phyloP scores from a whole-genome alignment of 2,329 filamentous ascomycete species.

The Arthrobotrys iridis region DNA sequence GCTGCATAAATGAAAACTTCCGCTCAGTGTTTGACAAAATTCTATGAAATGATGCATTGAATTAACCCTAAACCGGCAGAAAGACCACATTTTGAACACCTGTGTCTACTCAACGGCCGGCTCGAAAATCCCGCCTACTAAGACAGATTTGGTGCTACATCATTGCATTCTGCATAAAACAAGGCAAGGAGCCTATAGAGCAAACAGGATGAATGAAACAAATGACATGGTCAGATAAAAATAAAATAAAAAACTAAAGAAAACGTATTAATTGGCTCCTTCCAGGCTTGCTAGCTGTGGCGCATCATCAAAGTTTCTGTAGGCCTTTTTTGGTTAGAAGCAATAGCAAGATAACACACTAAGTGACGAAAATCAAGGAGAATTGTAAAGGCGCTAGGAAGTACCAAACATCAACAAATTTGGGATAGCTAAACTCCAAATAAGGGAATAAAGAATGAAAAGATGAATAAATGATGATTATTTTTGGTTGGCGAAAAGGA shows the following conservation, averaged over 20 bases:
- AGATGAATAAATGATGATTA: not conserved
- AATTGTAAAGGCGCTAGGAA: conserved; percentile 19
- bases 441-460: conserved; percentile 7
- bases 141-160: conserved; percentile 34
- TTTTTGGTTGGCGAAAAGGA: not conserved
- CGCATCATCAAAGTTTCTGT: conserved; percentile 16
- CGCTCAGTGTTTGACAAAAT: conserved; percentile 9
- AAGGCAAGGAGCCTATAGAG: conserved; percentile 8
- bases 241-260: not conserved
- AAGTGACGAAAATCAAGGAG: conserved; percentile 28
- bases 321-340: conserved; percentile 9
- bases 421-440: conserved; percentile 9
- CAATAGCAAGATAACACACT: conserved; percentile 17
- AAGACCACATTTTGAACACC: conserved; percentile 9
- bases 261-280: not conserved
- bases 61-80: conserved; percentile 19
- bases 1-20: conserved; percentile 15
- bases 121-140: not conserved
- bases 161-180: conserved; percentile 46
- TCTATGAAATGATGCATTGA: conserved; percentile 1
- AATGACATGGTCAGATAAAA: not conserved
- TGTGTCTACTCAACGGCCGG: not conserved
- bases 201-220: not conserved
- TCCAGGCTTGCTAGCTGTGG: not conserved
- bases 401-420: conserved; percentile 24